phyloP scores from a whole-genome alignment of 495 filamentous ascomycete genomes.

The Penicillium samsonianum region DNA sequence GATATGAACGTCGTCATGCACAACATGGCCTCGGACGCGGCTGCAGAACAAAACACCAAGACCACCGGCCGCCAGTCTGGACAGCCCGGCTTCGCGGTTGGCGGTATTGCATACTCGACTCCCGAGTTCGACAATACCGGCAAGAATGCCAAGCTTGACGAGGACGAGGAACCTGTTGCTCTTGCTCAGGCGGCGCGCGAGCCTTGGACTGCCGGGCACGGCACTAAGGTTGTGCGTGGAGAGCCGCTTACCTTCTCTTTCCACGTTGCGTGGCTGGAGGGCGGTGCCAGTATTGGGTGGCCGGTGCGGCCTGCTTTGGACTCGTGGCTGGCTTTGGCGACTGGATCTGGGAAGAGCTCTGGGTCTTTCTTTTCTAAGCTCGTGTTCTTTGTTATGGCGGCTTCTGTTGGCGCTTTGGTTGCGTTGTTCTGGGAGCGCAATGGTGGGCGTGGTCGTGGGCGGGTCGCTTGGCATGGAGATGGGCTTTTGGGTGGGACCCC shows the following conservation, averaged over 20 bases:
- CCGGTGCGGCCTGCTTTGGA: constrained; percentile 28
- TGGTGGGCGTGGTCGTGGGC: constrained; percentile 34
- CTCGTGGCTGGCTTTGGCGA: constrained; percentile 45
- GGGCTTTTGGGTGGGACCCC: constrained; percentile 45
- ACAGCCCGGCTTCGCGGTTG: constrained; percentile 69
- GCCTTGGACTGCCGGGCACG: constrained; percentile 49
- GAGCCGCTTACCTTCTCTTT: constrained; percentile 81
- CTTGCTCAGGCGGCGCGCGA: constrained; percentile 43
- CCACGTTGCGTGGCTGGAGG: constrained; percentile 83
- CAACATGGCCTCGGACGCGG: constrained; percentile 52
- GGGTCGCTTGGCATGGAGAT: constrained; percentile 39
- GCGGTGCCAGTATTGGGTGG: constrained; percentile 54
- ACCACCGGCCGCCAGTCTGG: constrained; percentile 28
- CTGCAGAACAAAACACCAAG: constrained; percentile 24
- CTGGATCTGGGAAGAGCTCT: constrained; percentile 12
- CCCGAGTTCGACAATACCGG: constrained; percentile 60
- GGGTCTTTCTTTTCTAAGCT: constrained; percentile 37
- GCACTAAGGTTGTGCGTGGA: constrained; percentile 76
- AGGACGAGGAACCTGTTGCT: constrained; percentile 36
- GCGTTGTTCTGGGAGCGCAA: constrained; percentile 49
- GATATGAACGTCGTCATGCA: constrained; percentile 86
- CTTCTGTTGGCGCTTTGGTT: constrained; percentile 48
- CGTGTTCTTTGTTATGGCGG: constrained; percentile 46
- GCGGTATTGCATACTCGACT: constrained; percentile 82
- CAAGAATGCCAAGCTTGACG: constrained; percentile 36